Base-by-base conservation (phyloP, 495 filamentous ascomycete species). In the Xylaria acuta region DNA sequence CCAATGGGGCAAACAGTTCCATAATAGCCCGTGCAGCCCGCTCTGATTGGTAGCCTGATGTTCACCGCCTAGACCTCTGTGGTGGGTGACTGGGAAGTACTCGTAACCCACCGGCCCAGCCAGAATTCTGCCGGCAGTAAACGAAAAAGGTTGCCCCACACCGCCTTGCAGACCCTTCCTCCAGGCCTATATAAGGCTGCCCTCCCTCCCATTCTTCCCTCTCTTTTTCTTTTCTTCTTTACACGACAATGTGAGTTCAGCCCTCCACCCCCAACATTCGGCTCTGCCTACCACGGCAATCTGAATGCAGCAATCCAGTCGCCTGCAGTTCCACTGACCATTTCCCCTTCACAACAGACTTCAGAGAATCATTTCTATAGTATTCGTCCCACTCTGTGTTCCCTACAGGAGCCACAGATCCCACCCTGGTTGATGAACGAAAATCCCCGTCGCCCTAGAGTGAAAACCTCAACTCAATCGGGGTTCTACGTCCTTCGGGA, bases 361-460 rank as follows among this genome's bases (percentile, higher is more conserved):
- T 90, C 88, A 90, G 90, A 93, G 91, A 92, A 93, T 93, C 92
- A 92, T 91, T 93, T 93, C 88, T 93, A 93, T 91, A 93, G 91
- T 92, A 90, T 85, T 92, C 87, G 90, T 92, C 89, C 87, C 82
- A 86, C 87, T 89, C 89, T 92, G 88, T 89, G 87, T 90, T 92
- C 85, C 90, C 88, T 88, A 92, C 88, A 91, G 82, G 82, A 88
- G 86, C 85, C 82, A 87, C 85, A 87, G 86, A 88, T 82, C 83
- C 86, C 84, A 88, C 86, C 86, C 86, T 87, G 86, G 87, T 85
- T 87, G 87, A 89, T 88, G 86, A 88, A 73, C 82, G 32, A 84
- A 70, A 82, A 86, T 88, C 87, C 87, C 88, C 87, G 82, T 75
- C 78, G 75, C 86, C 86, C 86, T 79, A 88, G 86, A 88, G 87